Evolutionary conservation across 345 rosid genomes (phyloP).

Genomic region (Murraya paniculata): DNA sequence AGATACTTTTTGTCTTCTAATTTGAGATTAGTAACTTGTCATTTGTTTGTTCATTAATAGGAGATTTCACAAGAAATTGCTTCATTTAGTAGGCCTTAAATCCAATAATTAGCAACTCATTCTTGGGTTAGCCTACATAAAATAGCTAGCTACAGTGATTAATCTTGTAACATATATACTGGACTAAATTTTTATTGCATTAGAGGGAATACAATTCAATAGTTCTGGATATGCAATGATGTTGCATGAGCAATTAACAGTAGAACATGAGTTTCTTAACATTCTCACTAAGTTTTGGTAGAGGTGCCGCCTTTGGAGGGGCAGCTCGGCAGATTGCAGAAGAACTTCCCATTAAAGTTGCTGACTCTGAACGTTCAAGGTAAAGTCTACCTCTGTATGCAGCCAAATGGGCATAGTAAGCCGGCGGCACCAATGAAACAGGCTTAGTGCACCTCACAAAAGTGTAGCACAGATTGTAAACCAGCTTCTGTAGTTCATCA

Average conservation of each 20-base stretch:
- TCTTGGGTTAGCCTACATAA: slow-evolving; percentile 4
- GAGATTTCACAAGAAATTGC: background rate
- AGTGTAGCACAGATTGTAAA: slow-evolving; percentile 81
- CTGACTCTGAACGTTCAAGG: slow-evolving; percentile 67
- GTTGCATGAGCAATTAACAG: slow-evolving; percentile 44
- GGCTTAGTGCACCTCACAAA: slow-evolving; percentile 94
- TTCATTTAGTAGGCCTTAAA: background rate
- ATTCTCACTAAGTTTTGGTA: slow-evolving; percentile 81
- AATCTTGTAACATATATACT: background rate
- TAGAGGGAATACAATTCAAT: background rate
- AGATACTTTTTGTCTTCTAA: background rate
- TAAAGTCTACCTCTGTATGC: slow-evolving; percentile 93
- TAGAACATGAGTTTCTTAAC: slow-evolving; percentile 91
- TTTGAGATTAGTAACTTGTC: background rate
- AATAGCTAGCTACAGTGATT: background rate
- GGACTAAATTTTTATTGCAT: background rate
- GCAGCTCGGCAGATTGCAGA: slow-evolving; percentile 56
- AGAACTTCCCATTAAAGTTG: slow-evolving; percentile 31
- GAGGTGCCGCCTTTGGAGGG: slow-evolving; percentile 77
- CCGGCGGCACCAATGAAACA: slow-evolving; percentile 91
- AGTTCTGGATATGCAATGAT: slow-evolving; percentile 3
- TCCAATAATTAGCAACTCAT: background rate
- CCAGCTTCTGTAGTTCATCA: slow-evolving; percentile 86
- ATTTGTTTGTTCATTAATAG: background rate
- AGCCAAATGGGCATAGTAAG: slow-evolving; percentile 90